Conservation (phyloP, 2,329 filamentous ascomycete genomes). For the Dryadomyces quercus-mongolicae region DNA sequence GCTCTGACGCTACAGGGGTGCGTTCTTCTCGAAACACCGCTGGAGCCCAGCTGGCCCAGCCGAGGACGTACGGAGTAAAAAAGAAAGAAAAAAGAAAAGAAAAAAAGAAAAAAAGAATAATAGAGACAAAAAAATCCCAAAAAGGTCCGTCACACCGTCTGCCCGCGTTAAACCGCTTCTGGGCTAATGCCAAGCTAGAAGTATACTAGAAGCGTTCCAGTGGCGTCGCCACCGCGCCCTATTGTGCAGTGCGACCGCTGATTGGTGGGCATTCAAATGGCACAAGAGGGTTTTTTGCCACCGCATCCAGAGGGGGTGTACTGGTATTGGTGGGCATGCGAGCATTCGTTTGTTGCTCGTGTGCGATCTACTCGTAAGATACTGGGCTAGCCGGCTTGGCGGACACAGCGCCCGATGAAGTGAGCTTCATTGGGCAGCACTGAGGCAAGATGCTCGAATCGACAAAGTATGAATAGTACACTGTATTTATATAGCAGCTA, state of each 20-base stretch:
- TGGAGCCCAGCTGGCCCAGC: background rate
- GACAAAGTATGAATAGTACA: no score
- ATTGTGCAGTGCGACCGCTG: background rate
- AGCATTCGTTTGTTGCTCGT: no score
- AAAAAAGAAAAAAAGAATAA: background rate
- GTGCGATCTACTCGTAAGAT: no score
- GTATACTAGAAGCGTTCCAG: constrained; percentile 22
- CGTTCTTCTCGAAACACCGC: background rate
- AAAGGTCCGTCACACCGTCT: background rate
- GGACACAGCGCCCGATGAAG: no score
- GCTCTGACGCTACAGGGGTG: no score
- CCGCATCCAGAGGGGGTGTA: no score
- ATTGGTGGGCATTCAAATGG: background rate
- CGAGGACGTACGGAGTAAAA: background rate
- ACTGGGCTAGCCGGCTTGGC: no score
- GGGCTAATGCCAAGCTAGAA: constrained; percentile 20
- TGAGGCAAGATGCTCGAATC: no score
- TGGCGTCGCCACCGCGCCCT: constrained; percentile 4
- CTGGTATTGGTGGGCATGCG: no score
- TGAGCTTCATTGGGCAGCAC: no score
- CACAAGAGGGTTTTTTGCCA: background rate
- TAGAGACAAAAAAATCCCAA: background rate
- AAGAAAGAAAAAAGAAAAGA: background rate
- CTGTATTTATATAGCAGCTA: no score
- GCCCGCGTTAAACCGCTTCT: background rate